phyloP scores from a whole-genome alignment of 2,329 filamentous ascomycete genomes.

The Microsporum ferrugineum region DNA sequence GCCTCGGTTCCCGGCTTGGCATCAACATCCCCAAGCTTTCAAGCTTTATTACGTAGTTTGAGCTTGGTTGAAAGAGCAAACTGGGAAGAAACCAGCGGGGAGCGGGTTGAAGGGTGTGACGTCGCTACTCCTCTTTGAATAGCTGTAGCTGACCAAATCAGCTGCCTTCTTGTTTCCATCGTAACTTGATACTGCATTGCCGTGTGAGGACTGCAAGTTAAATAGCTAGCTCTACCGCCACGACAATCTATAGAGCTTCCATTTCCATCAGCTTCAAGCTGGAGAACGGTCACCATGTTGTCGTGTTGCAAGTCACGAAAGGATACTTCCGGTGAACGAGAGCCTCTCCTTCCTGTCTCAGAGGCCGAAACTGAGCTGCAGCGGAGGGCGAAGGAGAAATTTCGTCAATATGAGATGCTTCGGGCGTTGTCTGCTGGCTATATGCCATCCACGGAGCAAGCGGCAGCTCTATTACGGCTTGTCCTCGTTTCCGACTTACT shows the following conservation, averaged over 20 bases:
- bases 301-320: conserved; percentile 53
- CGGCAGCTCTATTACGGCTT: conserved; percentile 66
- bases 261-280: neutral
- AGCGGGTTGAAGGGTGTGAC: neutral
- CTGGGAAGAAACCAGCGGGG: neutral
- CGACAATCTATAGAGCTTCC: neutral
- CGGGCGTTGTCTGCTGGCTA: conserved; percentile 70
- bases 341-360: conserved; percentile 70
- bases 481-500: conserved; percentile 67
- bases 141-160: neutral
- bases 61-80: neutral
- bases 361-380: conserved; percentile 53
- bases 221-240: neutral
- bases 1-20: neutral
- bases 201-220: neutral
- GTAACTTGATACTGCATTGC: neutral
- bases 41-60: neutral
- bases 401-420: conserved; percentile 87
- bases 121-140: neutral
- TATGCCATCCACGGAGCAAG: conserved; percentile 84
- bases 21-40: neutral
- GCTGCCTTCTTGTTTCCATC: neutral
- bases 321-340: conserved; percentile 48
- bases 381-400: conserved; percentile 69
- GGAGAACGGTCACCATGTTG: conserved; percentile 35